Conservation (phyloP, 2,329 filamentous ascomycete genomes). For the Sclerotinia subarctica region DNA sequence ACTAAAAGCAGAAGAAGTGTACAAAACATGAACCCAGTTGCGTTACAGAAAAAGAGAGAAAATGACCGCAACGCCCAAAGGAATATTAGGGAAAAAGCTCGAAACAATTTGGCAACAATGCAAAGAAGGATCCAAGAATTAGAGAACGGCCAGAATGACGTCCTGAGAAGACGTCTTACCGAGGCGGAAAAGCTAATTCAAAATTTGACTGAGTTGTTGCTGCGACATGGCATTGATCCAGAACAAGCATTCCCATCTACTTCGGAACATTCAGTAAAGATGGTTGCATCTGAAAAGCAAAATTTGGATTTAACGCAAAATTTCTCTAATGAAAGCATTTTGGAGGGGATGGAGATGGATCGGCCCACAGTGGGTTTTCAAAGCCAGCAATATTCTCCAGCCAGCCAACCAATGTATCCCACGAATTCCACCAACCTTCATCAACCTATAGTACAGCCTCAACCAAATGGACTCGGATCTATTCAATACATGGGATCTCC, state of each 20-base stretch:
- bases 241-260: not conserved
- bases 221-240: not conserved
- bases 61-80: slow-evolving; percentile 11
- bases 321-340: not conserved
- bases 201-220: not conserved
- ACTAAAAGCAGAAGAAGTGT: slow-evolving; percentile 6
- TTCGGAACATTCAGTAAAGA: not conserved
- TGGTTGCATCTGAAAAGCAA: not conserved
- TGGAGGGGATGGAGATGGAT: not conserved
- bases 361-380: not conserved
- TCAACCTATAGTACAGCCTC: not conserved
- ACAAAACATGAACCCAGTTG: slow-evolving; percentile 4
- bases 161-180: not conserved
- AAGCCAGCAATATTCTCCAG: not conserved
- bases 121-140: not conserved
- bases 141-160: not conserved
- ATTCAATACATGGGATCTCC: not conserved
- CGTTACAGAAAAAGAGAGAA: slow-evolving; percentile 9
- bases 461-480: not conserved
- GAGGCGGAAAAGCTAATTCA: not conserved
- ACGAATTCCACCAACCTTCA: not conserved
- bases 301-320: not conserved
- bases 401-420: not conserved
- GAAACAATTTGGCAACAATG: not conserved
- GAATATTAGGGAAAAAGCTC: not conserved